Evolutionary conservation across 768 basidiomycete genomes (phyloP), one percentile per base, ranked within the genome.

Genomic region (Lepiota subincarnata): DNA sequence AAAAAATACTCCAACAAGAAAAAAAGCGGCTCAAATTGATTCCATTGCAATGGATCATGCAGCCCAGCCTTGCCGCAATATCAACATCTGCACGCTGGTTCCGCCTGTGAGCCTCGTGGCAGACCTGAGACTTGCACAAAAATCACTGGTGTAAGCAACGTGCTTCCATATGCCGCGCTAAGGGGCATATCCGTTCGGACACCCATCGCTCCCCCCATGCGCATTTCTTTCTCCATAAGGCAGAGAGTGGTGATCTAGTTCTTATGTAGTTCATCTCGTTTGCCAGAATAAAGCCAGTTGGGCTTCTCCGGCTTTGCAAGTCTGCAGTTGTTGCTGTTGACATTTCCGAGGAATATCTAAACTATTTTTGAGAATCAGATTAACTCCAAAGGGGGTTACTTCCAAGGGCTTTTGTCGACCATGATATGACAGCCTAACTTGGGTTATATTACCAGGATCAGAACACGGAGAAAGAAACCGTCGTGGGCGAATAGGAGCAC

Each of bases 1-100:
- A 48, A 47, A 39, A 40, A 8, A 20, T 26, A 12, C 38, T 47
- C 43, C 44, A 53, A 46, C 36, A 50, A 57, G 35, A 53, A 26
- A 31, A 31, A 37, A 28, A 8, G 24, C 42, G 57, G 53, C 35
- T 43, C 53, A n/a, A 59, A 44, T 31, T 31, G 18, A 16, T 20
- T 20, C 37, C 11, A 14, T 28, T 19, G 20, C 26, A 26, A 8
- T 47, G 45, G n/a, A 12, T 34, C 18, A 16, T 4, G 6, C n/a
- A 8, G 31, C n/a, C n/a, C 18, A 24, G 40, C 42, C 44, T n/a
- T 18, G 18, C 35, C 36, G 19, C 43, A 24, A 35, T 35, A 34
- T 35, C 28, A 50, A 26, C 40, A 36, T 24, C 37, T 19, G 24
- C 18, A 36, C 8, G 51, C 31, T 31, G 31, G 7, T 31, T 31